Conservation (phyloP, 805 yeast genomes). For the Isabelozyma rhagii region DNA sequence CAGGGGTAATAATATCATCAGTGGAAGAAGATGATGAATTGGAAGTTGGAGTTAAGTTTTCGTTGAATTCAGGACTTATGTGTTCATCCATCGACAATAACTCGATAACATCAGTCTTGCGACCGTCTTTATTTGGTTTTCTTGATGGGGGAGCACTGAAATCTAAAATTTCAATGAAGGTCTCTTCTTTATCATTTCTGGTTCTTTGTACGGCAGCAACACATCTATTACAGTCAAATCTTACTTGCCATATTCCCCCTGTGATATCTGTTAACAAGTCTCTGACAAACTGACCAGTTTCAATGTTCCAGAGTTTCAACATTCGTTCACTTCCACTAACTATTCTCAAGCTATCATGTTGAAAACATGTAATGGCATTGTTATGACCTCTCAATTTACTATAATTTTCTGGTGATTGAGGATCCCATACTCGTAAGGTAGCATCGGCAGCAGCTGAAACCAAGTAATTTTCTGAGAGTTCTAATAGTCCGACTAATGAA, state of each 20-base stretch:
- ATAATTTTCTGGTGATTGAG: slow-evolving; percentile 63
- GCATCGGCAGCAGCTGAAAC: slow-evolving; percentile 97
- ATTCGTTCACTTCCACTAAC: slow-evolving; percentile 88
- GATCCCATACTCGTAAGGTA: slow-evolving; percentile 90
- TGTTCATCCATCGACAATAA: not conserved
- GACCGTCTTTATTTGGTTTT: not conserved
- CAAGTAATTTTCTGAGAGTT: slow-evolving; percentile 68
- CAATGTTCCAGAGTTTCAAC: slow-evolving; percentile 83
- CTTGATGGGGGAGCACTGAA: slow-evolving; percentile 48
- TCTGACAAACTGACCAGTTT: slow-evolving; percentile 70
- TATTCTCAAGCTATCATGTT: slow-evolving; percentile 77
- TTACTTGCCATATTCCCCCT: slow-evolving; percentile 93
- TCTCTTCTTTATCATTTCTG: slow-evolving; percentile 51
- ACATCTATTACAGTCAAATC: slow-evolving; percentile 78
- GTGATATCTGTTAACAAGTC: slow-evolving; percentile 71
- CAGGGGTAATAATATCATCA: not conserved
- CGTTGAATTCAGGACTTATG: not conserved
- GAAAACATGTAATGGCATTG: slow-evolving; percentile 89
- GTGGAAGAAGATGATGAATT: not conserved
- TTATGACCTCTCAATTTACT: slow-evolving; percentile 78
- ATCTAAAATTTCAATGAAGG: slow-evolving; percentile 82
- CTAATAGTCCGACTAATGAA: slow-evolving; percentile 83
- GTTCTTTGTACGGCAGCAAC: slow-evolving; percentile 82
- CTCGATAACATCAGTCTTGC: slow-evolving; percentile 3
- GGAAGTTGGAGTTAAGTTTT: not conserved